A percentile compares a stretch with the other conserved stretches of the same genome.
phyloP scores from a whole-genome alignment of 2,329 filamentous ascomycete genomes.

The Juglanconis sp. region DNA sequence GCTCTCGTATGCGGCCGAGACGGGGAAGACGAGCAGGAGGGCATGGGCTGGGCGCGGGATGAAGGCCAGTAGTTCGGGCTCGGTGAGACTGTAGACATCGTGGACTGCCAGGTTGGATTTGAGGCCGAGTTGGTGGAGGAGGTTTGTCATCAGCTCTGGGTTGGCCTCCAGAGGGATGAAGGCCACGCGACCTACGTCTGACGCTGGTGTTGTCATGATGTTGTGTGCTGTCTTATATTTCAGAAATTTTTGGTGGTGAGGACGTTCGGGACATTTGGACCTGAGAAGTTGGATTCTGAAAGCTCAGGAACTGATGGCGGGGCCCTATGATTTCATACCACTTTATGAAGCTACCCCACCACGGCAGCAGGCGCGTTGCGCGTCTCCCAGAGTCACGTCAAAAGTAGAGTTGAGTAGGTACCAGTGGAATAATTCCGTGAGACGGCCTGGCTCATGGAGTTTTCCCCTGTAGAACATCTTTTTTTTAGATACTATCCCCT shows the following conservation, averaged over 20 bases:
- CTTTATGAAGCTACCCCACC: conserved; percentile 8
- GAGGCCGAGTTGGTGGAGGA: conserved; percentile 81
- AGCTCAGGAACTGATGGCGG: neutral
- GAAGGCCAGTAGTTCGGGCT: conserved; percentile 79
- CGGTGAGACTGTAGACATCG: conserved; percentile 88
- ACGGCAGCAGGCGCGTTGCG: conserved; percentile 13
- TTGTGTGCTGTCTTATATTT: neutral
- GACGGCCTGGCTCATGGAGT: no score
- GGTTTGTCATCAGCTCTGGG: conserved; percentile 80
- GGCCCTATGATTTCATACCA: conserved; percentile 15
- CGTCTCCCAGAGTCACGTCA: neutral
- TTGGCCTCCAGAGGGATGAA: conserved; percentile 69
- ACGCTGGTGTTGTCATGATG: conserved; percentile 31
- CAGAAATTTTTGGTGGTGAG: neutral
- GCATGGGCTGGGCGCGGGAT: conserved; percentile 85
- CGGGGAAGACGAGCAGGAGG: conserved; percentile 87
- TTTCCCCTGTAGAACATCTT: no score
- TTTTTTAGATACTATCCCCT: no score
- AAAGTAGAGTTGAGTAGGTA: neutral
- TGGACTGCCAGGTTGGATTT: conserved; percentile 74
- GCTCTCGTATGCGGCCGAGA: conserved; percentile 74
- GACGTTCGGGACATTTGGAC: neutral
- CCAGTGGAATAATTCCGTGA: no score
- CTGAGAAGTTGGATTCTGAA: neutral
- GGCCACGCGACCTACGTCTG: conserved; percentile 26